phyloP scores from a whole-genome alignment of 2,329 filamentous ascomycete species.

The Aspergillus alliaceus region DNA sequence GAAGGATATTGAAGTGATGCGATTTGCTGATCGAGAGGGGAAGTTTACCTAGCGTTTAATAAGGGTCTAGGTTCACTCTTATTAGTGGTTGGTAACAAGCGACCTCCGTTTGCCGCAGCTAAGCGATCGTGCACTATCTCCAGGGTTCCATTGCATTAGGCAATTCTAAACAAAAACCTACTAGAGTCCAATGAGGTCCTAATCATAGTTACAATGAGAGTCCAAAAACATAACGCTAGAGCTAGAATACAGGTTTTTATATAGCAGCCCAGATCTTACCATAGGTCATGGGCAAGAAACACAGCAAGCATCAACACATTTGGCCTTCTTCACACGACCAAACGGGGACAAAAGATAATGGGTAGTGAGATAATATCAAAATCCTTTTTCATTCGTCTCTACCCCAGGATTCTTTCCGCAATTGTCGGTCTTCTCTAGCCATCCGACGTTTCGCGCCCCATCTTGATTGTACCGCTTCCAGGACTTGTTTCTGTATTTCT shows the following conservation, averaged over 20 bases:
- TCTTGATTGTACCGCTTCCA: constrained; percentile 56
- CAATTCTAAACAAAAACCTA: neutral
- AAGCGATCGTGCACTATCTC: neutral
- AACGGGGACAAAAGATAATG: neutral
- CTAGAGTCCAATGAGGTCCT: neutral
- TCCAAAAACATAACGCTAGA: neutral
- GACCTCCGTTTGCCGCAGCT: constrained; percentile 4
- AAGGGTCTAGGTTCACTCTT: no score
- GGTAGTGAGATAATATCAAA: neutral
- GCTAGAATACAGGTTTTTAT: neutral
- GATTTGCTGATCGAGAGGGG: constrained; percentile 12
- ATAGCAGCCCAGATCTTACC: neutral
- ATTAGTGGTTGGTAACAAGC: no score
- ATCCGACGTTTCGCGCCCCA: constrained; percentile 62
- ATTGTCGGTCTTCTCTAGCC: constrained; percentile 61
- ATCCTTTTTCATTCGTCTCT: constrained; percentile 50
- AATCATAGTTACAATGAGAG: neutral
- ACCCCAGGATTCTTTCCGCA: constrained; percentile 62
- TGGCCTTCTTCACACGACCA: no score
- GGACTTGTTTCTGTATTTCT: constrained; percentile 45
- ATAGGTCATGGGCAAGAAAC: neutral
- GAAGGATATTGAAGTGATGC: constrained; percentile 13
- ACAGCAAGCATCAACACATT: neutral
- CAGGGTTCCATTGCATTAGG: neutral
- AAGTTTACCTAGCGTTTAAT: constrained; percentile 11